Percentiles rank a stretch among this genome's conserved stretches.
These are phyloP conservation scores for Tillandsia fasciculata DNA, from an alignment of 176 grass and related monocot genomes.

Conservation along the genomic window DNA sequence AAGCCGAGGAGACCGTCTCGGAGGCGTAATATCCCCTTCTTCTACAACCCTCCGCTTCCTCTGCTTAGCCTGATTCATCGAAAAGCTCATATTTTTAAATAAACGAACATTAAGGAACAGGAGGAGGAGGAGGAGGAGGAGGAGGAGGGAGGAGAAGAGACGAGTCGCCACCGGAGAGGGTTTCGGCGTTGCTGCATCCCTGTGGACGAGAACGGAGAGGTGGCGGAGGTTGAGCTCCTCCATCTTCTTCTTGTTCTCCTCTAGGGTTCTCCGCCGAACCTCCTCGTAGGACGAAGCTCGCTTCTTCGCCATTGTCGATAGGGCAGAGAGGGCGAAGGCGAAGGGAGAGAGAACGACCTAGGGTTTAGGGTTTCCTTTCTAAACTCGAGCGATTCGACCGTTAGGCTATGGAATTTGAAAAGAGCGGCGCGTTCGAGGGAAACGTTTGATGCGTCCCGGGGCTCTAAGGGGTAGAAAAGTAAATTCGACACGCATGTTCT, in stretches of 20 bases:
- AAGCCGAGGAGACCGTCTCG: slow-evolving; percentile 58
- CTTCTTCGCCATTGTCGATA: slow-evolving; percentile 26
- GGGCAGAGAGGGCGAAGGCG: not conserved
- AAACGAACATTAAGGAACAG: not conserved
- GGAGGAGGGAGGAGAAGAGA: not conserved
- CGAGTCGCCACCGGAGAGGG: slow-evolving; percentile 34
- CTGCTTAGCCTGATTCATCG: slow-evolving; percentile 42
- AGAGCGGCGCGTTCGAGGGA: not conserved
- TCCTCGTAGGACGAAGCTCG: slow-evolving; percentile 64
- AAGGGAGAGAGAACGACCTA: not conserved
- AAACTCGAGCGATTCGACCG: not conserved
- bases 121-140: not conserved
- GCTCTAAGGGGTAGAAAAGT: not conserved
- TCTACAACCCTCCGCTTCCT: slow-evolving; percentile 54
- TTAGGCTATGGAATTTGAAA: not conserved
- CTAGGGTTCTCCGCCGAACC: slow-evolving; percentile 54
- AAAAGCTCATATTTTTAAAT: not conserved
- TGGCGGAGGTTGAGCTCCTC: slow-evolving; percentile 84
- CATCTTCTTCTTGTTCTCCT: slow-evolving; percentile 97
- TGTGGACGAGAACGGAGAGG: slow-evolving; percentile 46
- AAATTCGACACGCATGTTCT: not conserved
- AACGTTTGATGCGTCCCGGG: not conserved
- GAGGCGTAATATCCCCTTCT: slow-evolving; percentile 15
- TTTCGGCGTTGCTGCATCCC: slow-evolving; percentile 33
- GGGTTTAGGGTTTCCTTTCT: not conserved